Conservation (phyloP, 2,329 filamentous ascomycete genomes). For the Cladophialophora exuberans region DNA sequence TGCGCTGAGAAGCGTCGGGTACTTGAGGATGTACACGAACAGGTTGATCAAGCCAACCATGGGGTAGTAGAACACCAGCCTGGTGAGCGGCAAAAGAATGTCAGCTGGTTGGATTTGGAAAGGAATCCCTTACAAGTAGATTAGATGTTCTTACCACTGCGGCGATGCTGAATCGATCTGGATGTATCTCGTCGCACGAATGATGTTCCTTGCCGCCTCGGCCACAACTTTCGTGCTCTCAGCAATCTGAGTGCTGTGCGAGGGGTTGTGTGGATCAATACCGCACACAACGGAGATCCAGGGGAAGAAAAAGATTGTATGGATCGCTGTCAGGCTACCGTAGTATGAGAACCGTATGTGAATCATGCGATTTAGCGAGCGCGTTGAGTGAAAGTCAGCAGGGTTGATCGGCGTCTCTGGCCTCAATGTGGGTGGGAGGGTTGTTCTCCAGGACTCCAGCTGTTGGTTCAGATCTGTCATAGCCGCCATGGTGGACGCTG, state of each 20-base stretch:
- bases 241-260: neutral
- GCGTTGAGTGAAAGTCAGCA: neutral
- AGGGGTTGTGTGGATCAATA: neutral
- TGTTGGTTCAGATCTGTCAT: neutral
- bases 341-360: slow-evolving; percentile 4
- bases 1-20: neutral
- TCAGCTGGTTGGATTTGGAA: neutral
- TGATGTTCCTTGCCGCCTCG: slow-evolving; percentile 9
- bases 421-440: neutral
- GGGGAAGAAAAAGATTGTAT: slow-evolving; percentile 6
- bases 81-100: neutral
- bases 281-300: slow-evolving; percentile 1
- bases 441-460: neutral
- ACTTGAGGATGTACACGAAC: slow-evolving; percentile 11
- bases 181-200: neutral
- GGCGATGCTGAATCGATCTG: slow-evolving; percentile 3
- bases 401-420: neutral
- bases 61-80: slow-evolving; percentile 17
- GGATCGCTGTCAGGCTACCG: neutral
- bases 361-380: neutral
- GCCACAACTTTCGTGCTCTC: neutral
- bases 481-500: neutral
- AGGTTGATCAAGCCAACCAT: slow-evolving; percentile 14
- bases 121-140: neutral
- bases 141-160: neutral